phyloP scores from a whole-genome alignment of 768 basidiomycete species.

The Gautieria morchelliformis region DNA sequence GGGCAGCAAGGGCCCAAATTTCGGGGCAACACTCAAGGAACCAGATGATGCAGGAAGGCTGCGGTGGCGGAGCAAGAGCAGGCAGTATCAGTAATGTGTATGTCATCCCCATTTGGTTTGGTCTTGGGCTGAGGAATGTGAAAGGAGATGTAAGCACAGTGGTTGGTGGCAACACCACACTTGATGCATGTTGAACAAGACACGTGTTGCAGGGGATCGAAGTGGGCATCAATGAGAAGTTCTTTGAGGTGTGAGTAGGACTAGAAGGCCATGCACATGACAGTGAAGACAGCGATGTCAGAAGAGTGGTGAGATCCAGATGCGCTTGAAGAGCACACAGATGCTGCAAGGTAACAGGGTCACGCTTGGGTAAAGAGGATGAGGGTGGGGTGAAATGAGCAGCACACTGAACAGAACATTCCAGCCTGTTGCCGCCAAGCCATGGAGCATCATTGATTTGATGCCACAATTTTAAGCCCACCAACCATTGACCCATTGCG shows the following conservation, averaged over 20 bases:
- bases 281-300: conserved; percentile 28
- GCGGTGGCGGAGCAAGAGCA: not conserved
- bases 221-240: conserved; percentile 13
- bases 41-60: not conserved
- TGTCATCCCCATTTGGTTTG: too few species aligned
- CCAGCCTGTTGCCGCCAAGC: too few species aligned
- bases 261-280: conserved; percentile 29
- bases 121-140: too few species aligned
- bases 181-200: not conserved
- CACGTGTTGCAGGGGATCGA: not conserved
- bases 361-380: not conserved
- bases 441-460: too few species aligned
- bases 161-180: not conserved
- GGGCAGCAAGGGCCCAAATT: not conserved
- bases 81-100: not conserved
- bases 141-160: too few species aligned
- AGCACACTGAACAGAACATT: too few species aligned
- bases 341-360: conserved; percentile 25
- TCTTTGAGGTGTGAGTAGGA: conserved; percentile 21
- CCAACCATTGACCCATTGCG: too few species aligned
- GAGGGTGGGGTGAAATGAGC: too few species aligned
- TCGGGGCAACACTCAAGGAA: not conserved
- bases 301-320: conserved; percentile 20
- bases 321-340: conserved; percentile 15
- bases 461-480: too few species aligned